These are phyloP conservation scores for Pseudocercospora pini-densiflorae DNA, from an alignment of 2,329 filamentous ascomycete species.

Conservation along the genomic window DNA sequence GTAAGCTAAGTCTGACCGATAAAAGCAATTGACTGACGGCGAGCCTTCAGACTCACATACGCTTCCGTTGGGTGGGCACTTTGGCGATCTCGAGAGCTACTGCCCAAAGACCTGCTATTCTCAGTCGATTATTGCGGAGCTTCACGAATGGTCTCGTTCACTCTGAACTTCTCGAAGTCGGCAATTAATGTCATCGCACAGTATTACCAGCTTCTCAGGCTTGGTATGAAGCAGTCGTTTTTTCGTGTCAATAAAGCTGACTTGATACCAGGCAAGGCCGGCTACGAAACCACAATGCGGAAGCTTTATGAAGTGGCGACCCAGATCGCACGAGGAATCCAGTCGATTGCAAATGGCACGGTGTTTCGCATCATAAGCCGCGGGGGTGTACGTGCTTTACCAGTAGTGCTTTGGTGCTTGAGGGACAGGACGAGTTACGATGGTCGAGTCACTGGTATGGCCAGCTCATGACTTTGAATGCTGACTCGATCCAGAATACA, in stretches of 20 bases:
- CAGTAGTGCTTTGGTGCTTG: background rate
- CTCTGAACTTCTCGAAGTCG: constrained; percentile 73
- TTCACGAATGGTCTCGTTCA: constrained; percentile 69
- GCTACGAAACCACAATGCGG: background rate
- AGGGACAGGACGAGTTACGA: background rate
- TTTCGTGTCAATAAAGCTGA: background rate
- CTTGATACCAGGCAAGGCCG: background rate
- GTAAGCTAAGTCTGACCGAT: background rate
- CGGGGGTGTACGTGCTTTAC: background rate
- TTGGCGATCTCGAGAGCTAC: constrained; percentile 67
- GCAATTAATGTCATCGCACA: constrained; percentile 72
- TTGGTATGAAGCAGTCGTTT: constrained; percentile 49
- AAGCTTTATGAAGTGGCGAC: too few relatives aligned
- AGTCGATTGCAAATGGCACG: background rate
- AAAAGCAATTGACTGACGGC: too few relatives aligned
- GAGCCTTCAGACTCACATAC: background rate
- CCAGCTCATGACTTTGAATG: too few relatives aligned
- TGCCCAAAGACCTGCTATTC: constrained; percentile 72
- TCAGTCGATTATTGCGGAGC: constrained; percentile 73
- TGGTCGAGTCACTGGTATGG: background rate
- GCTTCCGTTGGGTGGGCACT: constrained; percentile 72
- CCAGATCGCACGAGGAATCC: background rate
- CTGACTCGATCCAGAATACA: background rate
- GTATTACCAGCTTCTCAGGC: constrained; percentile 74
- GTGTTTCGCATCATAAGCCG: background rate